phyloP scores from a whole-genome alignment of 306 rosid genomes.

The Leucaena leucocephala region DNA sequence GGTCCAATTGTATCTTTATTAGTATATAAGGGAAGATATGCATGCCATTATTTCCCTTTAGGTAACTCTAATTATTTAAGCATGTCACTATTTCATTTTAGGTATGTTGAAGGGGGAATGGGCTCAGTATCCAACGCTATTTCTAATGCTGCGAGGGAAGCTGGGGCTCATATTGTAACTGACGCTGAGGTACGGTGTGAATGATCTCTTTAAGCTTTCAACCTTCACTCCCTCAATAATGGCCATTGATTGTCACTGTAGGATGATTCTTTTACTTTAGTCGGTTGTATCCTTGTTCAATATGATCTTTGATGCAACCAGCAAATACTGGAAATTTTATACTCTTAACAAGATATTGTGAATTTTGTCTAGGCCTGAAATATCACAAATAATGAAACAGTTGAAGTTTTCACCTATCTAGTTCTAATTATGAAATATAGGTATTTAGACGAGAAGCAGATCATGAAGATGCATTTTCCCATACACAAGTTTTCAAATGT shows the following conservation, averaged over 20 bases:
- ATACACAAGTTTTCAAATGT: too few relatives aligned
- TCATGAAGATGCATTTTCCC: not conserved
- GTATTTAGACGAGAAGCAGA: not conserved
- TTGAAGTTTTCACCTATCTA: not conserved
- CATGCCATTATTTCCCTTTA: constrained; percentile 39
- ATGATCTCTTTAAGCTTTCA: constrained; percentile 14
- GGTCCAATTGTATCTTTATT: not conserved
- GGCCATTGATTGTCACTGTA: not conserved
- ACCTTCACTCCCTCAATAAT: not conserved
- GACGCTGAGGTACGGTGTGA: constrained; percentile 67
- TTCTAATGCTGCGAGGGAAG: constrained; percentile 73
- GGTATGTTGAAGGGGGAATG: constrained; percentile 99
- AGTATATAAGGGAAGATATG: not conserved
- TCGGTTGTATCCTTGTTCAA: not conserved
- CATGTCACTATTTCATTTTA: constrained; percentile 39
- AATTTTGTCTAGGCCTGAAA: not conserved
- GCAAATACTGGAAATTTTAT: not conserved
- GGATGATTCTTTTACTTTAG: not conserved
- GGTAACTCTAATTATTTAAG: constrained; percentile 37
- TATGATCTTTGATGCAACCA: constrained; percentile 1
- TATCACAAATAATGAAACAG: not conserved
- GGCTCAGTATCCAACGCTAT: constrained; percentile 93
- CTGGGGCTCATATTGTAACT: constrained; percentile 79
- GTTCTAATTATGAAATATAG: too few relatives aligned
- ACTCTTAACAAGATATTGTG: not conserved